Evolutionary conservation across 805 yeast species (phyloP), one percentile per base, ranked within the genome.

Genomic region (Maudiozyma bulderi): DNA sequence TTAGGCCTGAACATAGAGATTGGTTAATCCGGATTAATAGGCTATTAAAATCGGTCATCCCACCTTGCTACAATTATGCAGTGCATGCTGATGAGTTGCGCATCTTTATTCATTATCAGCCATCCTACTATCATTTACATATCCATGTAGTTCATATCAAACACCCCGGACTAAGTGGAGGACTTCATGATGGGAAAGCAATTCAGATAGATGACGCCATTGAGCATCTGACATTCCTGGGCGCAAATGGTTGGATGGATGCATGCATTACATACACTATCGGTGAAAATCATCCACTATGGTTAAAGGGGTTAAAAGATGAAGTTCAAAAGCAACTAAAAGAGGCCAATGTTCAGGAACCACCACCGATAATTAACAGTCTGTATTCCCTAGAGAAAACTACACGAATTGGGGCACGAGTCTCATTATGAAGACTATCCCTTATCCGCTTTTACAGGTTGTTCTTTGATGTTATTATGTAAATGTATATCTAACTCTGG

Each of bases 91-190:
- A 84, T 60, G 77, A 82, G 55, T 63, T 93, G 55, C 76, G 95
- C 52, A 64, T 89, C 1, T 93, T 86, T 60, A 75, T 93, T 45
- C 99, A 93, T 70, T 86, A 93, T 65, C 98, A 90, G 57, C 99
- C 99, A 0, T 85, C 96, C 0, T 93, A 91, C 65, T 93, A 93
- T 62, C 99, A 93, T 61, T 84, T 93, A 72, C 99, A 93, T 62
- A 76, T 93, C 15, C 99, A 93, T 64, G 82, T 87, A 10, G 95
- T 88, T 14, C 84, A 86, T 57, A 73, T 85, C 5, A 72, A 68
- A 14, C 86, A 86, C 57, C 79, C 78, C 2, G 87, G 93, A 0
- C 58, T 84, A 48, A 81, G 90, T 43, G 74, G 76, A 55, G 81
- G 95, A 44, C 75, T 86, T 60, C 67, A 78, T 9, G 77, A 75